Percentiles rank a stretch among this genome's conserved stretches.
Conservation (phyloP, 2,329 filamentous ascomycete genomes). For the Emergomyces pasteurianus region DNA sequence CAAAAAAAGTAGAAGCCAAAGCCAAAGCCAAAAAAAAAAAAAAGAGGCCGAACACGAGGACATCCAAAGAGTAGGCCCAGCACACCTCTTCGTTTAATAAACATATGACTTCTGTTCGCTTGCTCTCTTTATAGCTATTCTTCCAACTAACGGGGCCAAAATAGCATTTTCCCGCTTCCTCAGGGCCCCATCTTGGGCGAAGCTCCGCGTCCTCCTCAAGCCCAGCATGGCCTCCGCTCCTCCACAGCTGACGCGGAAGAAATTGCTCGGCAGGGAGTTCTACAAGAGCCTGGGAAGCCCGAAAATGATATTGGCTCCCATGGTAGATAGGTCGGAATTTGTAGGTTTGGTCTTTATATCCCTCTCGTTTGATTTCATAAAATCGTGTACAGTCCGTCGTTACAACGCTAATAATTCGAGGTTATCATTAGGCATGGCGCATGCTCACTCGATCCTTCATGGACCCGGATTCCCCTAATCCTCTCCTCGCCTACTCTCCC, state of each 20-base stretch:
- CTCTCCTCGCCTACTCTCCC: conserved; percentile 77
- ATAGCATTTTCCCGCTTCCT: neutral
- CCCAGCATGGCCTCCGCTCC: neutral
- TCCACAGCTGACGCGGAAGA: conserved; percentile 29
- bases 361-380: neutral
- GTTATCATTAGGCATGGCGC: conserved; percentile 73
- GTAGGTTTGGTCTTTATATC: conserved; percentile 40
- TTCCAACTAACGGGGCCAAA: neutral
- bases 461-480: conserved; percentile 48
- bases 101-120: neutral
- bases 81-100: neutral
- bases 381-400: no score
- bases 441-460: conserved; percentile 92
- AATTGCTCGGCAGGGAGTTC: conserved; percentile 75
- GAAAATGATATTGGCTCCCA: conserved; percentile 81
- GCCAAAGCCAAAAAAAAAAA: neutral
- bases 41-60: neutral
- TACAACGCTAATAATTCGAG: no score
- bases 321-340: conserved; percentile 98
- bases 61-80: neutral
- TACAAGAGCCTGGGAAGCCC: conserved; percentile 92
- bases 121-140: neutral
- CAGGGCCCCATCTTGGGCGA: neutral
- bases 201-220: neutral
- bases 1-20: no score